Base-by-base conservation (phyloP, 75 land plant species). In the Sequoiadendron giganteum region DNA sequence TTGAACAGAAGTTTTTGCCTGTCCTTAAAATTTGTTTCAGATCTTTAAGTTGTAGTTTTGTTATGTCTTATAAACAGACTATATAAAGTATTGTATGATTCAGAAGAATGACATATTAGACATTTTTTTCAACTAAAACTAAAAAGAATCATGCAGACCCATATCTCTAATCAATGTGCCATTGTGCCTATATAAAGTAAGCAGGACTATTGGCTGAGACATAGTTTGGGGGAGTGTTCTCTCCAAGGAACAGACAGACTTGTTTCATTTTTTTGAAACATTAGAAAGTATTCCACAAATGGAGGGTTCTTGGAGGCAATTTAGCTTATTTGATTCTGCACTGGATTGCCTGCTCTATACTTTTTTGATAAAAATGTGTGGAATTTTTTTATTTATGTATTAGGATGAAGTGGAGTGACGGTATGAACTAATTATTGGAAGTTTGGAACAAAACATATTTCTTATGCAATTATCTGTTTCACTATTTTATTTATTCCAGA, bases 251-350 rank as follows among this genome's bases (percentile, higher is more conserved):
- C 38, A 75, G 77, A 30, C 38, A 75, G 38, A 32, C 2, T 75
- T 75, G 39, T 4, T 75, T 34, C 77, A 32, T 1, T 11, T 34
- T 32, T 75, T 34, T 75, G 77, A 34, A 32, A 75, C 38, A 32
- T 32, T 32, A 34, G 11, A 34, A 75, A 75, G 77, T 14, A 32
- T 75, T 75, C 2, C 77, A 32, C 38, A 32, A 75, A 65, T 25
- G 28, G n/a, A 65, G n/a, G 77, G 77, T 75, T 75, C 38, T 75
- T 32, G 77, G 77, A 75, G 39, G 77, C 36, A 75, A 75, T 75
- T 75, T 75, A 32, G 77, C 38, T 2, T 75, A 2, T 34, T 14
- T 13, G 16, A 75, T 32, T 34, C 14, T 75, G 38, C 34, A 34
- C 39, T 75, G 38, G 15, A 75, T 32, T 75, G 36, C 11, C 34